Percentiles rank a stretch among this genome's conserved stretches.
These are phyloP conservation scores for Pseudogymnoascus sp. DNA, from an alignment of 2,329 filamentous ascomycete species.

Conservation along the genomic window DNA sequence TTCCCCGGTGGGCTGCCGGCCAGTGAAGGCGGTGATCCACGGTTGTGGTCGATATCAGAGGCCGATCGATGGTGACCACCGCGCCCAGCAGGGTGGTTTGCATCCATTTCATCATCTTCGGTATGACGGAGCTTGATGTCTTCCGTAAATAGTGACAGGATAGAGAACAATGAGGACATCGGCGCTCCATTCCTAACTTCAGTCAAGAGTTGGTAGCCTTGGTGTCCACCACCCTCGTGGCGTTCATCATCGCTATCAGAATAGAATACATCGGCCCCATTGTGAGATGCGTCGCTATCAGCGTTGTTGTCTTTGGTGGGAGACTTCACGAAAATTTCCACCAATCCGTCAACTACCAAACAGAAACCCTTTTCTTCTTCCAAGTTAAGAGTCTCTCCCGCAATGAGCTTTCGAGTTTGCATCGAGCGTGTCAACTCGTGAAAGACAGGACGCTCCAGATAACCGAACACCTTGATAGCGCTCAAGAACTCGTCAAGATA, in stretches of 20 bases:
- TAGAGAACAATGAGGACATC: constrained; percentile 97
- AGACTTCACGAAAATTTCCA: constrained; percentile 98
- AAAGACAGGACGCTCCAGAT: constrained; percentile 91
- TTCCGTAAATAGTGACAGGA: constrained; percentile 93
- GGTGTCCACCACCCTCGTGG: constrained; percentile 54
- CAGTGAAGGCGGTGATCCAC: constrained; percentile 27
- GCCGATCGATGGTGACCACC: constrained; percentile 24
- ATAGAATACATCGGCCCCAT: constrained; percentile 36
- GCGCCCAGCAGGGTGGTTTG: constrained; percentile 31
- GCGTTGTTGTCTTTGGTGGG: constrained; percentile 46
- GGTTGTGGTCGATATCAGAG: constrained; percentile 15
- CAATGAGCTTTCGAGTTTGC: constrained; percentile 95
- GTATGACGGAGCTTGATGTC: constrained; percentile 74
- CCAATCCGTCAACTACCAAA: constrained; percentile 88
- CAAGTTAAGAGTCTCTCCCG: constrained; percentile 87
- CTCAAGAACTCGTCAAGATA: constrained; percentile 97
- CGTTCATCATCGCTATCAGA: constrained; percentile 65
- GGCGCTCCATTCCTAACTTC: constrained; percentile 97
- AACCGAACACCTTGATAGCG: constrained; percentile 98
- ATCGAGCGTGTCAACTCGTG: constrained; percentile 96
- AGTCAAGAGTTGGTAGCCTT: constrained; percentile 89
- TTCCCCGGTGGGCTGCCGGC: constrained; percentile 18
- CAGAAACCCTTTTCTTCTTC: constrained; percentile 99
- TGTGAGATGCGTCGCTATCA: constrained; percentile 34
- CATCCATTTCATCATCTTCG: constrained; percentile 44